Evolutionary conservation across 768 basidiomycete genomes (phyloP).

Genomic region (Pleurotus djamor): DNA sequence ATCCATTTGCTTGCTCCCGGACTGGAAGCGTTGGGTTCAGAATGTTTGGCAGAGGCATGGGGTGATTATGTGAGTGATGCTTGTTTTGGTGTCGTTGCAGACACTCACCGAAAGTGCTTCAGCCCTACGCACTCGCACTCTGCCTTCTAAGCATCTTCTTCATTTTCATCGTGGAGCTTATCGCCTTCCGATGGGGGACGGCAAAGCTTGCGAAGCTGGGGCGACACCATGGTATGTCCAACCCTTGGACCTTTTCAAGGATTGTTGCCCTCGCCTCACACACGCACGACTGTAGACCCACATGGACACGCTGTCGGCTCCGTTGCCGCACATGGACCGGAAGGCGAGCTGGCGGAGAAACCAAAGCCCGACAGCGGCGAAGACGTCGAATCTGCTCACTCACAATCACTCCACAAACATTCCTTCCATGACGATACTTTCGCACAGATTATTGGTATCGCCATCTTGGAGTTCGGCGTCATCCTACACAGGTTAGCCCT

Average conservation of each 20-base stretch:
- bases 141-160: slow-evolving; percentile 78
- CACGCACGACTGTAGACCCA: slow-evolving; percentile 36
- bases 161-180: slow-evolving; percentile 83
- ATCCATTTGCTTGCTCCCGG: slow-evolving; percentile 82
- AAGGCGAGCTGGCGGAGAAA: slow-evolving; percentile 22
- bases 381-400: background rate
- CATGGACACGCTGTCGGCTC: slow-evolving; percentile 64
- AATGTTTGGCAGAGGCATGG: slow-evolving; percentile 76
- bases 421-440: slow-evolving; percentile 32
- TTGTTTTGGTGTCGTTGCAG: background rate
- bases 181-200: slow-evolving; percentile 87
- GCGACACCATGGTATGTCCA: slow-evolving; percentile 50
- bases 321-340: slow-evolving; percentile 73
- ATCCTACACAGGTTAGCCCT: slow-evolving; percentile 66
- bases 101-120: background rate
- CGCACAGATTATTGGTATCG: slow-evolving; percentile 84
- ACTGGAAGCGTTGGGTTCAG: slow-evolving; percentile 62
- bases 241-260: background rate
- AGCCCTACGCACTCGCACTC: slow-evolving; percentile 84
- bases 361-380: background rate
- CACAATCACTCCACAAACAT: background rate
- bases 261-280: background rate
- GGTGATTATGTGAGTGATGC: slow-evolving; percentile 58
- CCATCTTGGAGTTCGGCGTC: slow-evolving; percentile 93
- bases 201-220: slow-evolving; percentile 68